Conservation (phyloP, 108 stramenopile species). For the Pseudonitzschia multiseries region DNA sequence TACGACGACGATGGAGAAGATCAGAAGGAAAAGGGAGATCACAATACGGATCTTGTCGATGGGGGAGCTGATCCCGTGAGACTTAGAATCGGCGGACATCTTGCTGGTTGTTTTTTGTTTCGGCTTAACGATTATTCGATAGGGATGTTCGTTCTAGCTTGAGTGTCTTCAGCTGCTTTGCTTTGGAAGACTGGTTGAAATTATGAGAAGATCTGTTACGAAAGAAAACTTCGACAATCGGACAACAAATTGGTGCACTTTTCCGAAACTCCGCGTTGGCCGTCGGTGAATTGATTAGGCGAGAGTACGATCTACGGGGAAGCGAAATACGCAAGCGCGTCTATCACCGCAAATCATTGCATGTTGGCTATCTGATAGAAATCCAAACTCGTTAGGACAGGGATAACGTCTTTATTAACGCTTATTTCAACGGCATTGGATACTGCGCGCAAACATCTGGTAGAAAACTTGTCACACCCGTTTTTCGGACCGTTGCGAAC, state of each 20-base stretch:
- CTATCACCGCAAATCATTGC: background rate
- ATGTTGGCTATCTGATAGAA: background rate
- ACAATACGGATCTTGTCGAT: constrained; percentile 16
- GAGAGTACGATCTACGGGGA: background rate
- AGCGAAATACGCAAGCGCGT: background rate
- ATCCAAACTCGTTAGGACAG: background rate
- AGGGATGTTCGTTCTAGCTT: background rate
- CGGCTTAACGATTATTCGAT: background rate
- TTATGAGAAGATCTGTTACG: background rate
- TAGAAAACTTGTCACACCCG: background rate
- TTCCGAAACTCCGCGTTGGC: too few species aligned
- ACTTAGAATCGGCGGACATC: background rate
- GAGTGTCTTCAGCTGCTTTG: background rate
- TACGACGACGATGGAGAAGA: constrained; percentile 65
- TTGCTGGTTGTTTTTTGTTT: background rate
- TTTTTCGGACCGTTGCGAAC: background rate
- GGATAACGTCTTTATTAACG: background rate
- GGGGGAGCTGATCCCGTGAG: constrained; percentile 9
- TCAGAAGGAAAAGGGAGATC: constrained; percentile 46
- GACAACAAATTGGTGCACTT: too few species aligned
- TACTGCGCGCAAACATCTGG: background rate
- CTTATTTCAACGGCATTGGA: background rate
- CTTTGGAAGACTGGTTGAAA: background rate
- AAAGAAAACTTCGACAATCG: background rate
- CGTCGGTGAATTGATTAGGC: too few species aligned